These are phyloP conservation scores for Collybia nuda DNA, from an alignment of 768 basidiomycete genomes.

Conservation along the genomic window DNA sequence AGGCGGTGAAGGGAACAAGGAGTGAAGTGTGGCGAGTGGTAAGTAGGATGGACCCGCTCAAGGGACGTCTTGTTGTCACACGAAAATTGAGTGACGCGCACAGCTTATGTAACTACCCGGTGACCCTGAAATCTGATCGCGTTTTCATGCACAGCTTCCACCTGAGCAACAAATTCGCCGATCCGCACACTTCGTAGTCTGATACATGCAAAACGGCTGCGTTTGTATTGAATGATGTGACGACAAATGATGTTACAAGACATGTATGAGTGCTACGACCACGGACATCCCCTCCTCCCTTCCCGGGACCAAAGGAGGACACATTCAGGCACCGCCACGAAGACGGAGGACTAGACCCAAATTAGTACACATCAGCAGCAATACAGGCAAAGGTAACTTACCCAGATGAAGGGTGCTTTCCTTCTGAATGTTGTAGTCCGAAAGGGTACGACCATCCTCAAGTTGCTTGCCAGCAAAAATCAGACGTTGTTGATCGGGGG, in stretches of 20 bases:
- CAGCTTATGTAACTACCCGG: constrained; percentile 20
- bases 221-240: too few relatives aligned
- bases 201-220: background rate
- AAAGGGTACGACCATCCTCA: constrained; percentile 17
- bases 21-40: constrained; percentile 4
- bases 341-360: constrained; percentile 35
- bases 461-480: constrained; percentile 20
- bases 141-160: background rate
- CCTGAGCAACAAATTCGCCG: too few relatives aligned
- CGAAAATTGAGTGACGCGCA: constrained; percentile 17
- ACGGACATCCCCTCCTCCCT: too few relatives aligned
- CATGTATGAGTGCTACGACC: background rate
- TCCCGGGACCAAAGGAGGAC: too few relatives aligned
- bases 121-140: constrained; percentile 1
- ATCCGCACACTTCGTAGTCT: constrained; percentile 11
- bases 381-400: constrained; percentile 20
- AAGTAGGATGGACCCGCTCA: too few relatives aligned
- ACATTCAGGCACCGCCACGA: constrained; percentile 29
- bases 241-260: background rate
- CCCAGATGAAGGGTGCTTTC: constrained; percentile 26
- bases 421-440: constrained; percentile 21
- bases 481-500: constrained; percentile 18
- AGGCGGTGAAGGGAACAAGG: constrained; percentile 13
- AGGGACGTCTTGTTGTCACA: constrained; percentile 11
- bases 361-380: constrained; percentile 10